Conservation (phyloP, 139 green algal species). For the Micractinium sp. region DNA sequence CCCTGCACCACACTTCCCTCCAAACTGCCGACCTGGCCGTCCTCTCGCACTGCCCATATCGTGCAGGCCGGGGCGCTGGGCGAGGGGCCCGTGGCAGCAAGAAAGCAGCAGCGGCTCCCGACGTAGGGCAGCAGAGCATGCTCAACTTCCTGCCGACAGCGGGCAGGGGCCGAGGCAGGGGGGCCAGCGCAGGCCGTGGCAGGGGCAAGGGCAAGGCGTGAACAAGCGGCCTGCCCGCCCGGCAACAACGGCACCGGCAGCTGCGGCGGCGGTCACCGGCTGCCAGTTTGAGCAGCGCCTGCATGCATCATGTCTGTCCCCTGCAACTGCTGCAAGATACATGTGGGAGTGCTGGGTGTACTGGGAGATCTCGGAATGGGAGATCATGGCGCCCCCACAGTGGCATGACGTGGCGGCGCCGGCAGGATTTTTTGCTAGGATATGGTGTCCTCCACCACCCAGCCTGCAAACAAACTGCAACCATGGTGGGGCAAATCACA, state of each 20-base stretch:
- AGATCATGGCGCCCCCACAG: no score
- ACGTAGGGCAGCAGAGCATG: conserved; percentile 10
- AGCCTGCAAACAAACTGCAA: neutral
- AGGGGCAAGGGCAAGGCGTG: conserved; percentile 5
- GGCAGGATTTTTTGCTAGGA: neutral
- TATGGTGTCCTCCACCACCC: neutral
- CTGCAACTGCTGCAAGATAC: neutral
- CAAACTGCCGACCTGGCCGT: neutral
- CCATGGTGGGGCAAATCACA: neutral
- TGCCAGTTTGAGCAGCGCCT: no score
- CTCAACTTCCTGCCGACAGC: conserved; percentile 17
- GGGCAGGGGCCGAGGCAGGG: neutral
- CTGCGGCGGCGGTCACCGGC: no score
- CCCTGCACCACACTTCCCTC: neutral
- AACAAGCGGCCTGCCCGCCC: neutral
- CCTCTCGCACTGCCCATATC: neutral
- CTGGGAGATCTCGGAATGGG: neutral
- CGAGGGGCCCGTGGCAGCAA: neutral
- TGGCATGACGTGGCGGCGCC: neutral
- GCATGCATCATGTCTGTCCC: neutral
- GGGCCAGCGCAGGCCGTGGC: neutral
- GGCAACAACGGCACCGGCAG: no score
- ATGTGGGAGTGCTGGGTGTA: neutral
- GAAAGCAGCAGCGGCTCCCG: neutral
- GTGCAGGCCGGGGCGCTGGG: neutral